Conservation (phyloP, 208 protist genomes). For the Acanthamoeba quina region DNA sequence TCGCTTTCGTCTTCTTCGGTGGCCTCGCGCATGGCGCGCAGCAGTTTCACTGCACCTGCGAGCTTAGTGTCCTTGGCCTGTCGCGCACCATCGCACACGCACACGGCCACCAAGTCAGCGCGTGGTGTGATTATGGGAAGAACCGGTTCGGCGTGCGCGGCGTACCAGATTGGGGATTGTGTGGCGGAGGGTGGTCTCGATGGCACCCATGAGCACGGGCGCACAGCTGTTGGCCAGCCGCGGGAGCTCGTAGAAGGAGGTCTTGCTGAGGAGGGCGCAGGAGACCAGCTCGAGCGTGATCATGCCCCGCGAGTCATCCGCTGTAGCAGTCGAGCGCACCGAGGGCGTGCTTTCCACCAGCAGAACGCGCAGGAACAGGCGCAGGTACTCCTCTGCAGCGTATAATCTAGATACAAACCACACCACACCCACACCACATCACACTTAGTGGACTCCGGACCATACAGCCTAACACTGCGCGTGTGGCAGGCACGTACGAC, state of each 20-base stretch:
- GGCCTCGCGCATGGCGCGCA: neutral
- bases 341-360: slow-evolving; percentile 31
- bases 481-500: neutral
- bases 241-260: slow-evolving; percentile 60
- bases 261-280: neutral
- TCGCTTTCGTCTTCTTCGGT: neutral
- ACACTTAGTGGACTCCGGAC: too few relatives aligned
- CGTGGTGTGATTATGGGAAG: too few relatives aligned
- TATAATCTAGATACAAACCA: slow-evolving; percentile 22
- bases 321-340: neutral
- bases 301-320: neutral
- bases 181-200: neutral
- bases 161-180: neutral
- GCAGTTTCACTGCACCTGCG: neutral
- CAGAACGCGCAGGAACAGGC: slow-evolving; percentile 47
- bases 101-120: too few relatives aligned
- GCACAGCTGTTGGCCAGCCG: neutral
- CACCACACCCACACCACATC: too few relatives aligned
- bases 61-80: neutral
- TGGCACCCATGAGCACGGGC: slow-evolving; percentile 24
- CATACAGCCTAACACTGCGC: neutral
- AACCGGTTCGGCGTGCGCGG: neutral
- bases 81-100: too few relatives aligned
- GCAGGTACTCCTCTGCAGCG: slow-evolving; percentile 35
- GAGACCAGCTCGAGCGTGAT: slow-evolving; percentile 27